These are phyloP conservation scores for Trichoderma brevicompactum DNA, from an alignment of 2,329 filamentous ascomycete species.

Conservation along the genomic window DNA sequence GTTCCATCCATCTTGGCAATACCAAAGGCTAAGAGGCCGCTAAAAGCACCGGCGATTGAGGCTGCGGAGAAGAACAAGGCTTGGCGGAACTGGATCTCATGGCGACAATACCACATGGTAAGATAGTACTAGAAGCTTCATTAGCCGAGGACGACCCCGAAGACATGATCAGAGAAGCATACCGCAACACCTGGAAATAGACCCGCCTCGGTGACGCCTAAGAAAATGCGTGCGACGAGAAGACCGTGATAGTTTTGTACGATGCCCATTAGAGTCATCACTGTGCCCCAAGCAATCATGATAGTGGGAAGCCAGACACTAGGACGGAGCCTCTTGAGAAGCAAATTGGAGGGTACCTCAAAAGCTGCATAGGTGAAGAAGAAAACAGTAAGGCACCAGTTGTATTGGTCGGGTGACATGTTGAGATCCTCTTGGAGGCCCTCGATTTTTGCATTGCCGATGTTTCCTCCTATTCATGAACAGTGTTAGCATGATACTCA, in stretches of 20 bases:
- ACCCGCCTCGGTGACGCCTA: slow-evolving; percentile 69
- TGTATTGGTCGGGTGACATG: slow-evolving; percentile 71
- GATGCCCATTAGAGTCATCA: slow-evolving; percentile 60
- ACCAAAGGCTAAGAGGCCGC: slow-evolving; percentile 70
- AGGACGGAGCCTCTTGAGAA: slow-evolving; percentile 74
- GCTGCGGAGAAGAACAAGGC: slow-evolving; percentile 85
- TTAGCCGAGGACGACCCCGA: not conserved
- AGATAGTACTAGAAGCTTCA: slow-evolving; percentile 50
- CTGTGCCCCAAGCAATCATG: slow-evolving; percentile 64
- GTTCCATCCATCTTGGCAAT: slow-evolving; percentile 72
- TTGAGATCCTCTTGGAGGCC: slow-evolving; percentile 56
- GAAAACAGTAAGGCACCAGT: slow-evolving; percentile 71
- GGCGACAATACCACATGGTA: slow-evolving; percentile 63
- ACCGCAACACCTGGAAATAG: slow-evolving; percentile 66
- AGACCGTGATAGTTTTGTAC: slow-evolving; percentile 54
- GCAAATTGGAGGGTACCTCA: slow-evolving; percentile 74
- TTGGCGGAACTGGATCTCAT: slow-evolving; percentile 59
- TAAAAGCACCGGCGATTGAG: slow-evolving; percentile 77
- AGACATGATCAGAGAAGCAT: slow-evolving; percentile 9
- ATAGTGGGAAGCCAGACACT: slow-evolving; percentile 76
- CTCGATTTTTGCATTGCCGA: slow-evolving; percentile 69
- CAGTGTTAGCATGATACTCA: not conserved
- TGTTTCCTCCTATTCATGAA: slow-evolving; percentile 55
- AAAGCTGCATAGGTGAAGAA: slow-evolving; percentile 78
- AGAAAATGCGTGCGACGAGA: slow-evolving; percentile 56